These are phyloP conservation scores for Eucalyptus camaldulensis DNA, from an alignment of 345 rosid genomes.

Conservation along the genomic window DNA sequence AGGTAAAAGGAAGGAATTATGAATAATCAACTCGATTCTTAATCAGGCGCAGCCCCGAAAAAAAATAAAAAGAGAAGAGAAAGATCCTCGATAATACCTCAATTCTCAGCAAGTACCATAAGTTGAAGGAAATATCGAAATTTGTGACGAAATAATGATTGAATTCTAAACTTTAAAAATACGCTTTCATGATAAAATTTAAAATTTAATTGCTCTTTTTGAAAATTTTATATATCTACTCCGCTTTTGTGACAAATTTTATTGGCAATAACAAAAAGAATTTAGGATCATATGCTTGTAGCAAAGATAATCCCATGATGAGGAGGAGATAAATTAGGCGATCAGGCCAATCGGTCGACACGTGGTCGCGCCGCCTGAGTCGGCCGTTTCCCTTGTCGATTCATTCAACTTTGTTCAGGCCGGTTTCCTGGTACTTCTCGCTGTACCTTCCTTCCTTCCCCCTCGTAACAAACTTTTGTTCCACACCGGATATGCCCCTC, in stretches of 20 bases:
- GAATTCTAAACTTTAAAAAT: no score
- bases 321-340: neutral
- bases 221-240: no score
- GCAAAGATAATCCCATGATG: neutral
- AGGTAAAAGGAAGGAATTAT: neutral
- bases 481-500: neutral
- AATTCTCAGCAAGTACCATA: neutral
- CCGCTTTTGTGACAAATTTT: no score
- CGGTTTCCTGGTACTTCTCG: constrained; percentile 3
- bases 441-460: neutral
- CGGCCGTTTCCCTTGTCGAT: constrained; percentile 3
- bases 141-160: accelerated
- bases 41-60: neutral
- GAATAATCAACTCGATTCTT: neutral
- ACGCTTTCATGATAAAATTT: no score
- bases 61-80: neutral
- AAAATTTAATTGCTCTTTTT: no score
- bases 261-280: no score
- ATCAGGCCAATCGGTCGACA: neutral
- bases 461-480: neutral
- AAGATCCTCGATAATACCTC: neutral
- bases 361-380: constrained; percentile 6
- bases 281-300: neutral
- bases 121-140: no score
- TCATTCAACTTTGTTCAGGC: neutral